A percentile compares a stretch with the other conserved stretches of the same genome.
Conservation (phyloP, 2,329 filamentous ascomycete genomes). For the Paecilomyces dactylethromorphus region DNA sequence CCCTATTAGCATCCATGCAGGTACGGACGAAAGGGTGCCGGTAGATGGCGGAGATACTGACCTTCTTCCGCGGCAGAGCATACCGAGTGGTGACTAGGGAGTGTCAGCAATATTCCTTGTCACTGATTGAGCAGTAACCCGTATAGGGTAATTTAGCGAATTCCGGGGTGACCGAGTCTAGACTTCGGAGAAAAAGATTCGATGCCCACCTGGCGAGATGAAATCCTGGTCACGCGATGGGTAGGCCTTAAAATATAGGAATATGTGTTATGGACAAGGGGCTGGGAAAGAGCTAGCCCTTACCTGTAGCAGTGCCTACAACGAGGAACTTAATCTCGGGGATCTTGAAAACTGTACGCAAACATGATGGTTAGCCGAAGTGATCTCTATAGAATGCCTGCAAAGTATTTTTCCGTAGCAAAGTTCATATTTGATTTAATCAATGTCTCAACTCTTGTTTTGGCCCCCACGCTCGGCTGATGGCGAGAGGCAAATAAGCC, state of each 20-base stretch:
- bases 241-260: background rate
- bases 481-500: background rate
- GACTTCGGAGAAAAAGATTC: background rate
- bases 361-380: background rate
- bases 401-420: background rate
- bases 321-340: conserved; percentile 72
- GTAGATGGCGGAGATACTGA: conserved; percentile 13
- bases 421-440: no score
- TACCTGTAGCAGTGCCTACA: conserved; percentile 53
- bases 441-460: background rate
- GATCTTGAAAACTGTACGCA: conserved; percentile 56
- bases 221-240: background rate
- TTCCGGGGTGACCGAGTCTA: background rate
- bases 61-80: conserved; percentile 30
- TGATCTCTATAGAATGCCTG: background rate
- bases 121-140: background rate
- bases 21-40: background rate
- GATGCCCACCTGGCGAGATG: background rate
- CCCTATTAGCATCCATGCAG: background rate
- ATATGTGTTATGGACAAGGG: background rate
- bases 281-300: conserved; percentile 10
- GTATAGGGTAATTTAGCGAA: background rate
- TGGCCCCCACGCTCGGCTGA: background rate
- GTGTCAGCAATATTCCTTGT: background rate
- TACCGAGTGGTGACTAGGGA: conserved; percentile 20